Evolutionary conservation across 2,329 filamentous ascomycete genomes (phyloP).

Genomic region (Aspergillus versicolor): DNA sequence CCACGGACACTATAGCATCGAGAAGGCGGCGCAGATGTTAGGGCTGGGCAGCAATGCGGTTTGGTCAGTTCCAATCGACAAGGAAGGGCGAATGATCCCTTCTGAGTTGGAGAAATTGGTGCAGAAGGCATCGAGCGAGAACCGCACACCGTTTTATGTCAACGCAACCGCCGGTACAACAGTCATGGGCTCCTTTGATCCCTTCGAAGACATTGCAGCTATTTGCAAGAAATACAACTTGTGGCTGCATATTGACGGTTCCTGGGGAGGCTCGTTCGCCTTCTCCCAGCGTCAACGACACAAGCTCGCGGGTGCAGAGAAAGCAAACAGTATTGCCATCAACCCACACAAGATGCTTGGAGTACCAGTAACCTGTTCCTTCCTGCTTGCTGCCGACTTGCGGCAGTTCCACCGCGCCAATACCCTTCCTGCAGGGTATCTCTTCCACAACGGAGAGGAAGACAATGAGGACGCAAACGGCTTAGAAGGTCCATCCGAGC

Average conservation of each 20-base stretch:
- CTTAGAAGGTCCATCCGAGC: conserved; percentile 19
- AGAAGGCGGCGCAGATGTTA: conserved; percentile 89
- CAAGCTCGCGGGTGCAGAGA: conserved; percentile 68
- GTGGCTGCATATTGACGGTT: conserved; percentile 92
- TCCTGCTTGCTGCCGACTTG: conserved; percentile 77
- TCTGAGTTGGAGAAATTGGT: conserved; percentile 64
- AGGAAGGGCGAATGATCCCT: conserved; percentile 68
- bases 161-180: conserved; percentile 96
- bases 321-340: conserved; percentile 78
- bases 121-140: conserved; percentile 59
- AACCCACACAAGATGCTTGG: conserved; percentile 99
- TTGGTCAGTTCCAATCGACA: conserved; percentile 71
- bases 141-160: conserved; percentile 86
- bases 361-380: conserved; percentile 85
- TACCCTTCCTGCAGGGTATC: conserved; percentile 81
- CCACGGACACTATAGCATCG: conserved; percentile 91
- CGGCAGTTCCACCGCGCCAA: conserved; percentile 77
- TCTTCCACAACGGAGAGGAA: conserved; percentile 65
- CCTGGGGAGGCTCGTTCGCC: conserved; percentile 82
- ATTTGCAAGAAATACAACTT: conserved; percentile 71
- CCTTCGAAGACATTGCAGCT: conserved; percentile 66
- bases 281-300: conserved; percentile 66
- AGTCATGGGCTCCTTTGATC: conserved; percentile 85
- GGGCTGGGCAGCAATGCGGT: conserved; percentile 78
- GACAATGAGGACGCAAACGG: conserved; percentile 39